Conservation (phyloP, 352 stramenopile genomes). For the Pythium pyrilobum region DNA sequence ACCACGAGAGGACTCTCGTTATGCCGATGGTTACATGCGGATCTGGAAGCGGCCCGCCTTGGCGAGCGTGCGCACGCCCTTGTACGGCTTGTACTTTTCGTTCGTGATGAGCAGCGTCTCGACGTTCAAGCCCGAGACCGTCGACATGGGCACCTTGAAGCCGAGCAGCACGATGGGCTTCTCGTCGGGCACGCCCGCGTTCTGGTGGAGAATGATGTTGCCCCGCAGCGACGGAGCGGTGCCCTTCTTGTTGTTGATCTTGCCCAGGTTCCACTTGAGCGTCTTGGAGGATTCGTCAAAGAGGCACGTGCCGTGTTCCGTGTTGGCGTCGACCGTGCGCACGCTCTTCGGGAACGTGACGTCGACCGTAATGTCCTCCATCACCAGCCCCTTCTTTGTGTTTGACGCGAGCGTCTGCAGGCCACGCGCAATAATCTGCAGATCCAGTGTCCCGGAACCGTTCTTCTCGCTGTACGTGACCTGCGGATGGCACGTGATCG, state of each 20-base stretch:
- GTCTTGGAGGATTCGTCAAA: slow-evolving; percentile 95
- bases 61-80: slow-evolving; percentile 95
- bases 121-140: slow-evolving; percentile 94
- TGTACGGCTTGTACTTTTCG: slow-evolving; percentile 98
- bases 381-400: slow-evolving; percentile 67
- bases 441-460: slow-evolving; percentile 54
- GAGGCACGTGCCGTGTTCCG: slow-evolving; percentile 88
- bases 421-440: slow-evolving; percentile 65
- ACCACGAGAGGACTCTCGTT: no score
- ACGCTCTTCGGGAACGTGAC: slow-evolving; percentile 97
- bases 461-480: slow-evolving; percentile 77
- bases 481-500: slow-evolving; percentile 86
- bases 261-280: slow-evolving; percentile 94
- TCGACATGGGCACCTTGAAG: slow-evolving; percentile 96
- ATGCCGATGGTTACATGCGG: no score
- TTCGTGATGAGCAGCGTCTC: slow-evolving; percentile 93
- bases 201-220: slow-evolving; percentile 90
- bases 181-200: slow-evolving; percentile 78
- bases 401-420: slow-evolving; percentile 79
- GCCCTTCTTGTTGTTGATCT: slow-evolving; percentile 87
- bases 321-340: slow-evolving; percentile 92
- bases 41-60: slow-evolving; percentile 96
- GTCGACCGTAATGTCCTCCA: slow-evolving; percentile 92
- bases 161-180: slow-evolving; percentile 92
- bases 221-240: slow-evolving; percentile 84